phyloP scores from a whole-genome alignment of 257 asterid genomes.

The Primulina huaijiensis region DNA sequence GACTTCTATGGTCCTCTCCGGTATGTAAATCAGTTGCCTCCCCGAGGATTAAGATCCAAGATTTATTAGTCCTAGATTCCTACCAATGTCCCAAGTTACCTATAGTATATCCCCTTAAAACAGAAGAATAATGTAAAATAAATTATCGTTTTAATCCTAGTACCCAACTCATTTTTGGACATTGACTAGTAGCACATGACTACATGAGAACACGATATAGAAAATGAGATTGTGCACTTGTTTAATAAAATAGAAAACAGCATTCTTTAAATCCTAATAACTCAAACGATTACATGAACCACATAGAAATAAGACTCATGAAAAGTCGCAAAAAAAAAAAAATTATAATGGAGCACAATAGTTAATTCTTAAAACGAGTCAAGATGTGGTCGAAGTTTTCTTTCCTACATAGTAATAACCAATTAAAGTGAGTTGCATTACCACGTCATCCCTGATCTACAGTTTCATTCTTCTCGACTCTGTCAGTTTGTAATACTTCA shows the following conservation, averaged over 20 bases:
- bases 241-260: too few relatives aligned
- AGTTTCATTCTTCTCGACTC: slow-evolving; percentile 32
- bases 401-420: slow-evolving; percentile 9
- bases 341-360: background rate
- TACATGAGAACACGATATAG: background rate
- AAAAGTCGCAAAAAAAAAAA: too few relatives aligned
- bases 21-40: background rate
- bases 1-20: too few relatives aligned
- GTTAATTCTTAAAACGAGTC: background rate
- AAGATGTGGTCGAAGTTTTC: background rate
- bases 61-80: background rate
- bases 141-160: too few relatives aligned
- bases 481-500: slow-evolving; percentile 46
- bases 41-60: background rate
- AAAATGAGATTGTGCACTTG: background rate
- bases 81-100: background rate
- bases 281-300: background rate
- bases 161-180: too few relatives aligned
- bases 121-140: too few relatives aligned
- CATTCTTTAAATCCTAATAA: background rate
- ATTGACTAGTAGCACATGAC: too few relatives aligned
- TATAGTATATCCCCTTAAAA: background rate
- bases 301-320: background rate
- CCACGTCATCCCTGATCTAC: slow-evolving; percentile 43
- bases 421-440: slow-evolving; percentile 31